Evolutionary conservation across 2,329 filamentous ascomycete species (phyloP).

Genomic region (Clonostachys byssicola): DNA sequence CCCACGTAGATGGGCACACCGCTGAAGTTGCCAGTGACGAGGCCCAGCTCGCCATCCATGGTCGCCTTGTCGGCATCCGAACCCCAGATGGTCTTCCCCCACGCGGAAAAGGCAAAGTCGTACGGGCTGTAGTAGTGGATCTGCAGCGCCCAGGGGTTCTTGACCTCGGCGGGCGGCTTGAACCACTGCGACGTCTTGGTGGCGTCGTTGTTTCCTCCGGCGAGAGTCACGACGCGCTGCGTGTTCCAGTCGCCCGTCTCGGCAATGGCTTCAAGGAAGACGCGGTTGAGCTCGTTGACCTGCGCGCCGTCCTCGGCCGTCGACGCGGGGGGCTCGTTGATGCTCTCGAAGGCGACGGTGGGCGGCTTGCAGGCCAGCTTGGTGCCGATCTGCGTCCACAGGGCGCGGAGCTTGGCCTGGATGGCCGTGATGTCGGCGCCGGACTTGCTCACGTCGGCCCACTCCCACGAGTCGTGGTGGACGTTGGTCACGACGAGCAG

Average conservation of each 20-base stretch:
- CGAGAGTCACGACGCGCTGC: slow-evolving; percentile 50
- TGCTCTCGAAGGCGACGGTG: slow-evolving; percentile 50
- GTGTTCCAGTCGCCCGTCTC: slow-evolving; percentile 51
- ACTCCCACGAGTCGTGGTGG: slow-evolving; percentile 56
- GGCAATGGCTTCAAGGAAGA: slow-evolving; percentile 49
- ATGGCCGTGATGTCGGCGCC: slow-evolving; percentile 45
- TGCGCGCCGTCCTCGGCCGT: slow-evolving; percentile 43
- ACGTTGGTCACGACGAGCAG: slow-evolving; percentile 53
- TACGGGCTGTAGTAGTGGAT: slow-evolving; percentile 60
- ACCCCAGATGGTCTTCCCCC: slow-evolving; percentile 59
- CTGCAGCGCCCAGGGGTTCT: slow-evolving; percentile 56
- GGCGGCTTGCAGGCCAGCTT: slow-evolving; percentile 50
- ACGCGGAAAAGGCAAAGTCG: slow-evolving; percentile 41
- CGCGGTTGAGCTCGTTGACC: slow-evolving; percentile 50
- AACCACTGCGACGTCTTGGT: slow-evolving; percentile 52
- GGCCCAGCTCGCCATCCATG: slow-evolving; percentile 42
- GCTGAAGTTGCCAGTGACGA: slow-evolving; percentile 49
- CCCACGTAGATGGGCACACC: slow-evolving; percentile 51
- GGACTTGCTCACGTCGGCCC: slow-evolving; percentile 45
- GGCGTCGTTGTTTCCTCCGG: slow-evolving; percentile 44
- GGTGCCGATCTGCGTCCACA: slow-evolving; percentile 54
- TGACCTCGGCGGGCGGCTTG: slow-evolving; percentile 26
- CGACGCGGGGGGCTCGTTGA: slow-evolving; percentile 54
- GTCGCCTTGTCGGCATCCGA: slow-evolving; percentile 45
- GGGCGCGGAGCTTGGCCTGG: slow-evolving; percentile 48